Percentiles rank a stretch among this genome's conserved stretches.
phyloP scores from a whole-genome alignment of 2,329 filamentous ascomycete species.

The Sporothrix dimorphospora region DNA sequence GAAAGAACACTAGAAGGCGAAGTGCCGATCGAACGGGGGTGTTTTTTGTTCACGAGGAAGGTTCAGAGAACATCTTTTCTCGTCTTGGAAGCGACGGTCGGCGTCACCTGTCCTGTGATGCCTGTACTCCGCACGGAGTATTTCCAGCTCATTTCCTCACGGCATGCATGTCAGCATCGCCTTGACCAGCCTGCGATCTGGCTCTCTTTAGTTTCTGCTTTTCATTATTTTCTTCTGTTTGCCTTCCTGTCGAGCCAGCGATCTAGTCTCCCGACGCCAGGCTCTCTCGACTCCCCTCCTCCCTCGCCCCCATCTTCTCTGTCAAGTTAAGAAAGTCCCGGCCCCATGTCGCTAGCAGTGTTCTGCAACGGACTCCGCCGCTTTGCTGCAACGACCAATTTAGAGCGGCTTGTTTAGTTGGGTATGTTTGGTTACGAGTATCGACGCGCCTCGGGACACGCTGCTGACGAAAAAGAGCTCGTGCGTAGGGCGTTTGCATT shows the following conservation, averaged over 20 bases:
- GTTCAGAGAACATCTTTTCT: slow-evolving; percentile 13
- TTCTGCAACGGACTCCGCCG: slow-evolving; percentile 15
- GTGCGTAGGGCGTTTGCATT: slow-evolving; percentile 1
- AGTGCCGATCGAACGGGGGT: slow-evolving; percentile 17
- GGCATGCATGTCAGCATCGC: background rate
- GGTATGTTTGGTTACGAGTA: background rate
- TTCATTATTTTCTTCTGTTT: background rate
- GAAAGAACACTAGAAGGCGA: slow-evolving; percentile 10
- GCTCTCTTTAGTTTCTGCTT: background rate
- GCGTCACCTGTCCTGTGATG: background rate
- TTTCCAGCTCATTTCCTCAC: slow-evolving; percentile 10
- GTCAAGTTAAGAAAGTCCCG: background rate
- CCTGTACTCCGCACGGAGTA: background rate
- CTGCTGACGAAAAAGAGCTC: background rate
- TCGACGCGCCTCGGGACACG: background rate
- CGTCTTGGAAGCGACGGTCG: background rate
- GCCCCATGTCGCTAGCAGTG: background rate
- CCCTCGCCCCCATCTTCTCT: background rate
- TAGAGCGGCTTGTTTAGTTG: background rate
- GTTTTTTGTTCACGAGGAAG: slow-evolving; percentile 17
- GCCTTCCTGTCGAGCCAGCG: background rate
- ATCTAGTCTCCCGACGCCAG: background rate
- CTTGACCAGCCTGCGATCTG: slow-evolving; percentile 14
- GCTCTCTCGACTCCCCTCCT: background rate
- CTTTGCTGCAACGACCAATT: background rate